Conservation (phyloP, 768 basidiomycete genomes). For the Leccinum rimulosum region DNA sequence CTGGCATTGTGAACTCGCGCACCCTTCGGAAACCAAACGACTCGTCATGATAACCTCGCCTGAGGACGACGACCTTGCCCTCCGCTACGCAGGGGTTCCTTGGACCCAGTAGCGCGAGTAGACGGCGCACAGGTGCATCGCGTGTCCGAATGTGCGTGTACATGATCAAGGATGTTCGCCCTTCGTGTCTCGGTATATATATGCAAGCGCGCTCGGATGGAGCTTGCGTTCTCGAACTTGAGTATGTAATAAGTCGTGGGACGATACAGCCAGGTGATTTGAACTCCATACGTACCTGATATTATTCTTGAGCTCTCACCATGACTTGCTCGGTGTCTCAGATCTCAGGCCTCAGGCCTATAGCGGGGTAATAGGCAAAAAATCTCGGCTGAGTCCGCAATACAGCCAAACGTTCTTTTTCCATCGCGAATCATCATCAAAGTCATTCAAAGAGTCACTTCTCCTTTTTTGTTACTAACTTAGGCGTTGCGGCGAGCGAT, state of each 20-base stretch:
- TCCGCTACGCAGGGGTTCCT: background rate
- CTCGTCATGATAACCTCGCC: conserved; percentile 65
- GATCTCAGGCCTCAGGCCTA: too few species aligned
- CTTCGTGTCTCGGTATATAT: background rate
- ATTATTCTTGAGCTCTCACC: background rate
- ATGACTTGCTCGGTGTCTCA: background rate
- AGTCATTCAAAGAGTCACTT: too few species aligned
- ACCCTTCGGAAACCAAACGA: conserved; percentile 76
- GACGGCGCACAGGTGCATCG: conserved; percentile 10
- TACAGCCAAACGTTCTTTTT: too few species aligned
- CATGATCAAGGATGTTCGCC: conserved; percentile 10
- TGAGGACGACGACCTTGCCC: conserved; percentile 23
- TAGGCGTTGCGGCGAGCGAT: background rate
- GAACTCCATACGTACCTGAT: background rate
- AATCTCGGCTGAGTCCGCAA: too few species aligned
- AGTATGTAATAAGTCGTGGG: background rate
- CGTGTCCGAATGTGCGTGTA: conserved; percentile 13
- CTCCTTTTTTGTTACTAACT: too few species aligned
- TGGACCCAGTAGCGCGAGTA: conserved; percentile 9
- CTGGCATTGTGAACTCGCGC: conserved; percentile 60
- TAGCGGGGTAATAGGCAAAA: background rate
- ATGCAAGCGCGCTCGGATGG: conserved; percentile 13
- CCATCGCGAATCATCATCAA: too few species aligned
- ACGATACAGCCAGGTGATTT: background rate
- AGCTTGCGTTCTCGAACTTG: conserved; percentile 9